These are phyloP conservation scores for Fusarium aywerte DNA, from an alignment of 2,329 filamentous ascomycete species.

Conservation along the genomic window DNA sequence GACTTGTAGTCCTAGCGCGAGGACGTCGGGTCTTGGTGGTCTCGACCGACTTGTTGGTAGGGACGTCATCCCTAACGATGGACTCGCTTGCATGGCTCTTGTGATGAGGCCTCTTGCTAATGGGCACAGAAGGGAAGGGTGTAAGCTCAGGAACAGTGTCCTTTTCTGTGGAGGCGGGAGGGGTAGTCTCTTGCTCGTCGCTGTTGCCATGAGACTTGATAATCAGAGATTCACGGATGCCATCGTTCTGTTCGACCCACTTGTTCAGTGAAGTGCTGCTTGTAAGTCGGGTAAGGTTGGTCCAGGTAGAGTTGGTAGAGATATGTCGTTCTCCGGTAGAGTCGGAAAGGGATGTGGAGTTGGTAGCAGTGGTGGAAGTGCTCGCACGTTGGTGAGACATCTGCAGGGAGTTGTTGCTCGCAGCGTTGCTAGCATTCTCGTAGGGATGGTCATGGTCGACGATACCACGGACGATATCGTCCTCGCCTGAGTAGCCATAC, in stretches of 20 bases:
- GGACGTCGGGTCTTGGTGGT: slow-evolving; percentile 49
- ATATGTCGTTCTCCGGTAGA: slow-evolving; percentile 63
- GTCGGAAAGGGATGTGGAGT: slow-evolving; percentile 58
- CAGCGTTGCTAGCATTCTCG: slow-evolving; percentile 35
- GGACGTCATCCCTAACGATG: slow-evolving; percentile 47
- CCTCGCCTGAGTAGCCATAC: slow-evolving; percentile 50
- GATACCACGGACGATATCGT: slow-evolving; percentile 42
- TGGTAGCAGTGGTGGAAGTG: slow-evolving; percentile 65
- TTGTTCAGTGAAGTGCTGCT: slow-evolving; percentile 61
- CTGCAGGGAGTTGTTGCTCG: slow-evolving; percentile 32
- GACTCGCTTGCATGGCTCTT: slow-evolving; percentile 55
- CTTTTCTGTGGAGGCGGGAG: slow-evolving; percentile 45
- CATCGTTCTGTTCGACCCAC: slow-evolving; percentile 50
- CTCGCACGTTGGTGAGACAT: slow-evolving; percentile 60
- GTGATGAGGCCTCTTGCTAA: slow-evolving; percentile 46
- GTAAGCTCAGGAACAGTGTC: slow-evolving; percentile 53
- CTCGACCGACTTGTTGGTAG: slow-evolving; percentile 48
- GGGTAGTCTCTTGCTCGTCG: slow-evolving; percentile 42
- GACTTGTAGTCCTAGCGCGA: slow-evolving; percentile 60
- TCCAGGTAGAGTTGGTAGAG: slow-evolving; percentile 64
- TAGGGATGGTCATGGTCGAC: slow-evolving; percentile 30
- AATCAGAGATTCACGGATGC: slow-evolving; percentile 44
- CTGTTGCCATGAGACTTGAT: slow-evolving; percentile 39
- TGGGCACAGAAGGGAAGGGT: slow-evolving; percentile 41
- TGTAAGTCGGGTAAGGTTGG: slow-evolving; percentile 65